These are phyloP conservation scores for Talaromyces nanjingensis DNA, from an alignment of 495 filamentous ascomycete species.

Conservation along the genomic window DNA sequence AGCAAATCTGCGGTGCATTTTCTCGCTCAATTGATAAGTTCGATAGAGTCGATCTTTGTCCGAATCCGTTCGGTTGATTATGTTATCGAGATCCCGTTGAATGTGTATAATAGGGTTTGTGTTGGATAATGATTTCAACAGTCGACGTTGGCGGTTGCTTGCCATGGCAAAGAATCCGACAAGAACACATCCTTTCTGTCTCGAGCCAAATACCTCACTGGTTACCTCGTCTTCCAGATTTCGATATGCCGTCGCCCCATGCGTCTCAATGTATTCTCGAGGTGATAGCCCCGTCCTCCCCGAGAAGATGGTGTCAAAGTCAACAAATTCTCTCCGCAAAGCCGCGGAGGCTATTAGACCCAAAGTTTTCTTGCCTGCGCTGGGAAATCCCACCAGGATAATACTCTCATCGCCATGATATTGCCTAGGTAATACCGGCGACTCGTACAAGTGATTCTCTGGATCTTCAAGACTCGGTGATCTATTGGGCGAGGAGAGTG, in stretches of 20 bases:
- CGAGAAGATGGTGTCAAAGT: slow-evolving; percentile 57
- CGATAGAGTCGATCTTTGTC: slow-evolving; percentile 27
- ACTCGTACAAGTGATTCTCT: not conserved
- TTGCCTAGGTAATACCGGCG: not conserved
- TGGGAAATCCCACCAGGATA: slow-evolving; percentile 62
- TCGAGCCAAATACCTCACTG: slow-evolving; percentile 45
- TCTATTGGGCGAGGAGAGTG: not conserved
- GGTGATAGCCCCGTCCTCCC: slow-evolving; percentile 48
- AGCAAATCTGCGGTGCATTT: slow-evolving; percentile 43
- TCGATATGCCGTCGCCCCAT: slow-evolving; percentile 52
- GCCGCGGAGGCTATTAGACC: slow-evolving; percentile 66
- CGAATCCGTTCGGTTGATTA: slow-evolving; percentile 41
- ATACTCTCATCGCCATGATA: slow-evolving; percentile 46
- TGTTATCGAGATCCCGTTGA: slow-evolving; percentile 37
- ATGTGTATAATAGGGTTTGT: slow-evolving; percentile 61
- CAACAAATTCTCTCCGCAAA: slow-evolving; percentile 57
- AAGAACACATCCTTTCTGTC: slow-evolving; percentile 55
- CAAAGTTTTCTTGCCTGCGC: slow-evolving; percentile 62
- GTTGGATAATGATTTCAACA: slow-evolving; percentile 26
- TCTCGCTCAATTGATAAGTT: slow-evolving; percentile 35
- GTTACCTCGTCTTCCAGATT: slow-evolving; percentile 50
- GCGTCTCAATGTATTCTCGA: slow-evolving; percentile 46
- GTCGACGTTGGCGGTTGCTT: slow-evolving; percentile 11
- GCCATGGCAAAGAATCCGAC: slow-evolving; percentile 33
- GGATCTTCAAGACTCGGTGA: not conserved